These are phyloP conservation scores for Salicornia ramosissima DNA, from an alignment of 148 eudicot genomes.

Conservation along the genomic window DNA sequence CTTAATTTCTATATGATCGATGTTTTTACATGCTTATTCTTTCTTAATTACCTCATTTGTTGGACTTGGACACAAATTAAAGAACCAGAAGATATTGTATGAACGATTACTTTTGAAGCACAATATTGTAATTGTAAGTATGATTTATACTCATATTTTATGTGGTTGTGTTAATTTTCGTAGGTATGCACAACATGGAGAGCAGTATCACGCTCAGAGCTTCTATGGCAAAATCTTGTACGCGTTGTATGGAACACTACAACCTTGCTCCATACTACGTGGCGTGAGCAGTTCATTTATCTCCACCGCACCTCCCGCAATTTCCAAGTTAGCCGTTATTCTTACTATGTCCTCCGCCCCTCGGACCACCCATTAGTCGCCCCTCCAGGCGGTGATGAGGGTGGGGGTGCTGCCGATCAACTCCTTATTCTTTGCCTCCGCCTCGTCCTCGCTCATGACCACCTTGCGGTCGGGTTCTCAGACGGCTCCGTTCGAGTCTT, in stretches of 20 bases:
- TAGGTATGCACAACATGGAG: constrained; percentile 92
- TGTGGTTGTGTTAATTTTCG: too few species aligned
- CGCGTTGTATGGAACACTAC: constrained; percentile 56
- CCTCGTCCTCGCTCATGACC: constrained; percentile 44
- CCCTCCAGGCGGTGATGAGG: constrained; percentile 26
- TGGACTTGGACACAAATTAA: too few species aligned
- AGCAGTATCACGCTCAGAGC: constrained; percentile 64
- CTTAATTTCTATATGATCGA: too few species aligned
- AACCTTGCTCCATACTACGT: constrained; percentile 35
- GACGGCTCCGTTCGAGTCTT: constrained; percentile 72
- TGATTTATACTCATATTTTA: too few species aligned
- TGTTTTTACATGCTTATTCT: too few species aligned
- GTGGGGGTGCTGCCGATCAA: constrained; percentile 25
- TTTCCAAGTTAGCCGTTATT: constrained; percentile 41
- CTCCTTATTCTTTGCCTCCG: constrained; percentile 61
- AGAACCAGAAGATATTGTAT: too few species aligned
- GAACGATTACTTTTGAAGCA: too few species aligned
- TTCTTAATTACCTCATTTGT: too few species aligned
- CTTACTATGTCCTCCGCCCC: constrained; percentile 42
- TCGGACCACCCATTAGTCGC: constrained; percentile 20
- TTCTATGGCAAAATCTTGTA: constrained; percentile 75
- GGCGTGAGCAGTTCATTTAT: constrained; percentile 71
- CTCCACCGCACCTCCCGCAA: constrained; percentile 67
- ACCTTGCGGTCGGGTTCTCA: constrained; percentile 76
- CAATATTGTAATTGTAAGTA: too few species aligned